phyloP scores from a whole-genome alignment of 23 red algal genomes.

The Cyanidioschyzon merolae region DNA sequence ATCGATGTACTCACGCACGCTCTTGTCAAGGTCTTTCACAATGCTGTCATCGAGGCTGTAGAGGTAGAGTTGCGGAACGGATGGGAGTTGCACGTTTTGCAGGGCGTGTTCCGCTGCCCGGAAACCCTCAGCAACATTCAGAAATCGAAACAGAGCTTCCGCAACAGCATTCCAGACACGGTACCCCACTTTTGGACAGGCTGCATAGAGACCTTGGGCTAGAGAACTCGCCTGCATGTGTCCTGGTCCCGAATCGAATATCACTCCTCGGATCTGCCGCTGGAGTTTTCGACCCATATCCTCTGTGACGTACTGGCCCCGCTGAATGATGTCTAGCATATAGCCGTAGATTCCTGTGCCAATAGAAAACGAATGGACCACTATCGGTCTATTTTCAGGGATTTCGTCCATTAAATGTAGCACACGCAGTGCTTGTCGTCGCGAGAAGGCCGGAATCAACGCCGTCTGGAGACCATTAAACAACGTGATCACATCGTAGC shows the following conservation, averaged over 20 bases:
- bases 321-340: conserved; percentile 50
- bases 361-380: conserved; percentile 91
- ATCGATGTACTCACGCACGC: conserved; percentile 75
- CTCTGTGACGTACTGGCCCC: conserved; percentile 23
- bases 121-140: conserved; percentile 46
- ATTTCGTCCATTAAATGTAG: conserved; percentile 40
- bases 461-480: conserved; percentile 74
- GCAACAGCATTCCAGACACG: conserved; percentile 60
- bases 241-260: conserved; percentile 90
- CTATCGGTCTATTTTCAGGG: conserved; percentile 58
- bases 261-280: conserved; percentile 57
- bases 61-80: conserved; percentile 85
- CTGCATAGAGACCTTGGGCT: conserved; percentile 74
- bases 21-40: conserved; percentile 44
- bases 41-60: conserved; percentile 92
- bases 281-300: conserved; percentile 48
- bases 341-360: conserved; percentile 94
- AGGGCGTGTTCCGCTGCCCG: conserved; percentile 64
- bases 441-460: conserved; percentile 43
- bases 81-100: conserved; percentile 43
- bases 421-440: conserved; percentile 59
- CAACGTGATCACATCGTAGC: conserved; percentile 71
- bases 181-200: conserved; percentile 56
- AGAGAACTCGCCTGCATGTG: conserved; percentile 61
- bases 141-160: conserved; percentile 48